Base-by-base conservation (phyloP, 1,139 yeast genomes). In the Suhomyces coccinellae region DNA sequence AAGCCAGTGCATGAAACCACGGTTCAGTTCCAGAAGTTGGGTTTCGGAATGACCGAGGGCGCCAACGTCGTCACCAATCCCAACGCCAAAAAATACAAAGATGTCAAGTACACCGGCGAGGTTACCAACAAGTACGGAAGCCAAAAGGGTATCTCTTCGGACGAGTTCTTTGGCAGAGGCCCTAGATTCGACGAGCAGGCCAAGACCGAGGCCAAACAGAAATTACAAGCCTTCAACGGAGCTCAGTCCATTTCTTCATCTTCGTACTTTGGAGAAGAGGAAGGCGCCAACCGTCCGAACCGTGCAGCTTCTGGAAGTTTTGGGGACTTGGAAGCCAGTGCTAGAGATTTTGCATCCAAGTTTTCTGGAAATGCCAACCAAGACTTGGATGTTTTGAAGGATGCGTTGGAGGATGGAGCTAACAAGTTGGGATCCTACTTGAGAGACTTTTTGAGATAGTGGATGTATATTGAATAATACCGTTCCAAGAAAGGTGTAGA, bases 321-420 rank as follows among this genome's bases (percentile, higher is more conserved):
- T 40, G 60, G 67, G 17, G 72, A 73, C 34, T 62, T 84, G 49
- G 90, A 84, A 57, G 68, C 77, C 20, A 69, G 75, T 49, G 87
- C 87, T 9, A 72, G 85, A 52, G 89, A 84, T 45, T 72, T 85
- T 63, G 91, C 91, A 3, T 78, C 80, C 33, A 75, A 80, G 50
- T 84, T 86, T 54, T 71, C 82, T 40, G 86, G 82, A 44, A 81
- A 87, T 57, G 87, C 95, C 34, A 88, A 87, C 55, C 96, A 91
- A 58, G 98, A 93, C 65, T 71, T 93, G 63, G 89, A 86, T 45
- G 89, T 85, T 39, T 71, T 93, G 60, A 90, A 87, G 68, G 96
- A 88, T 65, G 97, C 91, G n/a, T 77, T 93, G 53, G 98, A 91
- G 65, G 90, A 83, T 54, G 98, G 98, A 49, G 97, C 97, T 22